Percentiles rank a stretch among this genome's conserved stretches.
Conservation (phyloP, 768 basidiomycete species). For the Kwoniella heveanensis region DNA sequence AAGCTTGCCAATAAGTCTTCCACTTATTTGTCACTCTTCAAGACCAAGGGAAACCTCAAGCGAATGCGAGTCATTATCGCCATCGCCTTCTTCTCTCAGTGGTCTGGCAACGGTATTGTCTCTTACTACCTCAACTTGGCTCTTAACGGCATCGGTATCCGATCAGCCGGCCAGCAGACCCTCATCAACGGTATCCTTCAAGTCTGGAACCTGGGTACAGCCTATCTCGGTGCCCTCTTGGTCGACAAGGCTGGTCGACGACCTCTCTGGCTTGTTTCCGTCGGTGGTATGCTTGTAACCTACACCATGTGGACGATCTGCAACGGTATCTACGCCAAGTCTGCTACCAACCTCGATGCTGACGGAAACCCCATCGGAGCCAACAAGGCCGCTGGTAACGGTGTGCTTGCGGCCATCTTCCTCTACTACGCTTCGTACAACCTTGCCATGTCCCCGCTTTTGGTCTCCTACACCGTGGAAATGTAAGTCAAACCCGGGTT, state of each 20-base stretch:
- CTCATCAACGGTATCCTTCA: conserved; percentile 41
- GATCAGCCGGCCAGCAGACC: conserved; percentile 21
- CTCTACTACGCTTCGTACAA: conserved; percentile 46
- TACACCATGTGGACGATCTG: conserved; percentile 37
- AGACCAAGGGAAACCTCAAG: conserved; percentile 29
- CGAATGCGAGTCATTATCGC: conserved; percentile 39
- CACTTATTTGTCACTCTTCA: conserved; percentile 34
- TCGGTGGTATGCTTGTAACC: conserved; percentile 40
- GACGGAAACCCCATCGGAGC: conserved; percentile 29
- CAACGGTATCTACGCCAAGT: conserved; percentile 40
- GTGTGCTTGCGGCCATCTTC: conserved; percentile 54
- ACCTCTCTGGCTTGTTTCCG: conserved; percentile 37
- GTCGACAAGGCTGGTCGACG: conserved; percentile 52
- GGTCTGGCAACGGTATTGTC: conserved; percentile 52
- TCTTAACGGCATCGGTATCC: conserved; percentile 50
- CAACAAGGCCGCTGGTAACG: conserved; percentile 38
- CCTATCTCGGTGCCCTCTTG: conserved; percentile 32
- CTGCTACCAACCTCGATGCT: conserved; percentile 27
- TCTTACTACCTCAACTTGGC: conserved; percentile 49
- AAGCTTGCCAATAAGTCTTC: conserved; percentile 29
- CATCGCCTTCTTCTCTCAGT: conserved; percentile 52
- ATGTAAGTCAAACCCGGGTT: conserved; percentile 21
- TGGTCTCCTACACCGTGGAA: conserved; percentile 45
- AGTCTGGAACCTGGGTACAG: conserved; percentile 35
- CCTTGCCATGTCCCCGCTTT: conserved; percentile 38